phyloP scores from a whole-genome alignment of 2,329 filamentous ascomycete species.

The Monosporascus sp. region DNA sequence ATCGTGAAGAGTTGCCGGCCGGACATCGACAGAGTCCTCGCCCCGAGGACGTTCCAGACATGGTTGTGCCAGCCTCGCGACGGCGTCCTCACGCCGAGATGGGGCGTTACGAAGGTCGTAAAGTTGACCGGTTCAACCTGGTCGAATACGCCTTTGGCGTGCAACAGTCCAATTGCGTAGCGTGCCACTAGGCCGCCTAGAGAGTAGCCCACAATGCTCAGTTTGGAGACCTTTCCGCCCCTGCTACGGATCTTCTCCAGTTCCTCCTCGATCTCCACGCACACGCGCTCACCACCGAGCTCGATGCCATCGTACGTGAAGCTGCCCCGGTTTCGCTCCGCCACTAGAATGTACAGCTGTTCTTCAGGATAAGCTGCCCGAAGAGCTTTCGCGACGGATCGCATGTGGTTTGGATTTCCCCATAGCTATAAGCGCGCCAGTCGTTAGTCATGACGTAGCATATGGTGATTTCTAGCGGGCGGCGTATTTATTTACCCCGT shows the following conservation, averaged over 20 bases:
- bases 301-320: slow-evolving; percentile 69
- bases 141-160: slow-evolving; percentile 75
- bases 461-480: neutral
- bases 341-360: slow-evolving; percentile 63
- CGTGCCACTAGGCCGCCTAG: slow-evolving; percentile 81
- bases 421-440: slow-evolving; percentile 49
- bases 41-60: slow-evolving; percentile 79
- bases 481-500: slow-evolving; percentile 53
- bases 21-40: slow-evolving; percentile 73
- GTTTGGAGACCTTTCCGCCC: slow-evolving; percentile 69
- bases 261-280: slow-evolving; percentile 61
- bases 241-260: slow-evolving; percentile 49
- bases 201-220: slow-evolving; percentile 87
- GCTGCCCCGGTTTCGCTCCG: slow-evolving; percentile 67
- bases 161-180: slow-evolving; percentile 79
- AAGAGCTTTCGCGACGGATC: slow-evolving; percentile 60
- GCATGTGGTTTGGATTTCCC: slow-evolving; percentile 73
- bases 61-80: slow-evolving; percentile 60
- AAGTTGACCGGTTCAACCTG: slow-evolving; percentile 84
- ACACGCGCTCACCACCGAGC: slow-evolving; percentile 61
- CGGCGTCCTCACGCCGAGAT: slow-evolving; percentile 70
- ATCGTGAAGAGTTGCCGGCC: slow-evolving; percentile 84
- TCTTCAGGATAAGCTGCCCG: slow-evolving; percentile 57
- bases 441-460: slow-evolving; percentile 10
- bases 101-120: slow-evolving; percentile 83